Conservation (phyloP, 2,329 filamentous ascomycete species). For the Ambrosiella beaveri region DNA sequence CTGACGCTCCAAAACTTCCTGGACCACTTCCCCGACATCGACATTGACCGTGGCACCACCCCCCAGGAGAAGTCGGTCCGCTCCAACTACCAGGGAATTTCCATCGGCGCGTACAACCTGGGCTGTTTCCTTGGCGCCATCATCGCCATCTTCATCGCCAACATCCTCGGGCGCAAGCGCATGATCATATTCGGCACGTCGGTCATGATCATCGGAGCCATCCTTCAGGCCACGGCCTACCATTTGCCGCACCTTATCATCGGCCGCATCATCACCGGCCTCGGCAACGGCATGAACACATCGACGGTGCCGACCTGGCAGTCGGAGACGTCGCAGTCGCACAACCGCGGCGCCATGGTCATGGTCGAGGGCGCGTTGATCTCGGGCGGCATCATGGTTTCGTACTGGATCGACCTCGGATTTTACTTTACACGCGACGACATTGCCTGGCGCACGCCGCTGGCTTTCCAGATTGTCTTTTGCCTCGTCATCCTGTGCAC, state of each 20-base stretch:
- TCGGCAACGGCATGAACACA: constrained; percentile 39
- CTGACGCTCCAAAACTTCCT: constrained; percentile 48
- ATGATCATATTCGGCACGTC: constrained; percentile 42
- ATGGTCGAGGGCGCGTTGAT: constrained; percentile 38
- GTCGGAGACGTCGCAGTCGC: constrained; percentile 32
- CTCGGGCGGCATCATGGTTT: constrained; percentile 28
- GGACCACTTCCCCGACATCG: constrained; percentile 35
- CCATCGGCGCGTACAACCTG: constrained; percentile 40
- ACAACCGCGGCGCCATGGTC: constrained; percentile 35
- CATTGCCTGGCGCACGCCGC: constrained; percentile 39
- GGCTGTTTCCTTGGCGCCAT: constrained; percentile 47
- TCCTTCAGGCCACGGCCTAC: constrained; percentile 42
- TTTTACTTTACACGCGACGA: constrained; percentile 19
- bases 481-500: constrained; percentile 38
- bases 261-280: constrained; percentile 40
- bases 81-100: constrained; percentile 33
- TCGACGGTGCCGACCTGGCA: constrained; percentile 41
- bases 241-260: constrained; percentile 17
- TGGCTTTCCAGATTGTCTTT: constrained; percentile 38
- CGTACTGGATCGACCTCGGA: constrained; percentile 26
- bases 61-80: constrained; percentile 23
- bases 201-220: constrained; percentile 40
- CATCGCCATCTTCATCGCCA: constrained; percentile 48
- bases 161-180: constrained; percentile 39
- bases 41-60: constrained; percentile 25